phyloP scores from a whole-genome alignment of 2,329 filamentous ascomycete species.

The Botrytis aclada region DNA sequence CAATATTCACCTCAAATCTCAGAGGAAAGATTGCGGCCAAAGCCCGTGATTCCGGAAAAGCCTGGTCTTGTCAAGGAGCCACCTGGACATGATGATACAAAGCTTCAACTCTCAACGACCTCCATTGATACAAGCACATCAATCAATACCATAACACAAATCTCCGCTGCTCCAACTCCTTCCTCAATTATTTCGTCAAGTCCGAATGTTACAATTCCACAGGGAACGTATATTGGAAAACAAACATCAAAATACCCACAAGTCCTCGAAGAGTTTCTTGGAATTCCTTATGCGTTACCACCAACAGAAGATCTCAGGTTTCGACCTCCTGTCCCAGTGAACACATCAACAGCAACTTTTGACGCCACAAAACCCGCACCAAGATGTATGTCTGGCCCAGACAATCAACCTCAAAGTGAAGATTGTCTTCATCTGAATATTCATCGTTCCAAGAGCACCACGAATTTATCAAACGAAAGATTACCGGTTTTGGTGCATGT shows the following conservation, averaged over 20 bases:
- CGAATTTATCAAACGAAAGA: constrained; percentile 28
- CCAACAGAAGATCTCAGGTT: constrained; percentile 49
- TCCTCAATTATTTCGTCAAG: background rate
- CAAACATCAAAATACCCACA: constrained; percentile 27
- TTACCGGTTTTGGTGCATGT: constrained; percentile 58
- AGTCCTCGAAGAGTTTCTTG: constrained; percentile 43
- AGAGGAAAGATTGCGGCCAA: background rate
- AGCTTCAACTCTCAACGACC: background rate
- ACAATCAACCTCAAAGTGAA: constrained; percentile 40
- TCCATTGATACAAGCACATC: background rate
- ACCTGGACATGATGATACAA: background rate
- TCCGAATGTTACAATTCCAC: constrained; percentile 25
- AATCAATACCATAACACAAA: background rate
- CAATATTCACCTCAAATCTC: constrained; percentile 10
- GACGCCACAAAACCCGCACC: constrained; percentile 40
- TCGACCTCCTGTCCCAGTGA: constrained; percentile 35
- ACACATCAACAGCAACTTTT: constrained; percentile 31
- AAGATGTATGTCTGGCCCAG: constrained; percentile 30
- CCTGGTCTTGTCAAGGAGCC: background rate
- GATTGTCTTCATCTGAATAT: constrained; percentile 54
- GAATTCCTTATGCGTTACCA: constrained; percentile 49
- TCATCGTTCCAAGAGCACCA: constrained; percentile 38
- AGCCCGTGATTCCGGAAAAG: constrained; percentile 4
- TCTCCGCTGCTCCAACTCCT: background rate
- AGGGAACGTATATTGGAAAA: constrained; percentile 33